Evolutionary conservation across 2,329 filamentous ascomycete species (phyloP).

Genomic region (Huntiella omanensis): DNA sequence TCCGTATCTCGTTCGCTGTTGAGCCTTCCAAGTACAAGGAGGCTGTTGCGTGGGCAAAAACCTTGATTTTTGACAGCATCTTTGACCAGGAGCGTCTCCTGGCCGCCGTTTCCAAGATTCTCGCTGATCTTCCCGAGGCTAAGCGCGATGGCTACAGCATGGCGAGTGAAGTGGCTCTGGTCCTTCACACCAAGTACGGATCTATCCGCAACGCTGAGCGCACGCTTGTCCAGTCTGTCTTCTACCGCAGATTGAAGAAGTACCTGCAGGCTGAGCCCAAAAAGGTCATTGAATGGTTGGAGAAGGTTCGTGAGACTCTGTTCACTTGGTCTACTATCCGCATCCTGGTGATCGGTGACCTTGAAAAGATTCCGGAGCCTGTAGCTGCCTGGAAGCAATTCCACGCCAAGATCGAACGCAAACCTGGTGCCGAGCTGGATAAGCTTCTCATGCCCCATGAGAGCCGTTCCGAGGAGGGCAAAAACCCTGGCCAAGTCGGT

Average conservation of each 20-base stretch:
- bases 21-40: slow-evolving; percentile 75
- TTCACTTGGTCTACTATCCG: slow-evolving; percentile 77
- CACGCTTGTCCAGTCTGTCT: slow-evolving; percentile 70
- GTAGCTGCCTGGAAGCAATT: slow-evolving; percentile 57
- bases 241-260: slow-evolving; percentile 69
- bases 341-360: slow-evolving; percentile 63
- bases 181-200: slow-evolving; percentile 61
- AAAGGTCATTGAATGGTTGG: slow-evolving; percentile 57
- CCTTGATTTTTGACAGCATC: slow-evolving; percentile 72
- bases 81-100: slow-evolving; percentile 55
- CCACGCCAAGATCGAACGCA: slow-evolving; percentile 7
- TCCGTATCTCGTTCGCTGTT: slow-evolving; percentile 66
- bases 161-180: slow-evolving; percentile 48
- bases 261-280: slow-evolving; percentile 60
- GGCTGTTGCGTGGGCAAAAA: slow-evolving; percentile 66
- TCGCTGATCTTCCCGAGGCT: slow-evolving; percentile 78
- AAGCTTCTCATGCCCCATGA: slow-evolving; percentile 50
- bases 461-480: slow-evolving; percentile 58
- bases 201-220: slow-evolving; percentile 61
- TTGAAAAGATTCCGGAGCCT: slow-evolving; percentile 54
- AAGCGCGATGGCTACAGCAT: slow-evolving; percentile 69
- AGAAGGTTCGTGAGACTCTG: slow-evolving; percentile 54
- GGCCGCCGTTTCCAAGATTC: slow-evolving; percentile 55
- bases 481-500: slow-evolving; percentile 52
- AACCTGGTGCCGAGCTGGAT: slow-evolving; percentile 23